Percentiles rank a stretch among this genome's conserved stretches.
Evolutionary conservation across 768 basidiomycete genomes (phyloP).

Genomic region (Pleurotus cornucopiae): DNA sequence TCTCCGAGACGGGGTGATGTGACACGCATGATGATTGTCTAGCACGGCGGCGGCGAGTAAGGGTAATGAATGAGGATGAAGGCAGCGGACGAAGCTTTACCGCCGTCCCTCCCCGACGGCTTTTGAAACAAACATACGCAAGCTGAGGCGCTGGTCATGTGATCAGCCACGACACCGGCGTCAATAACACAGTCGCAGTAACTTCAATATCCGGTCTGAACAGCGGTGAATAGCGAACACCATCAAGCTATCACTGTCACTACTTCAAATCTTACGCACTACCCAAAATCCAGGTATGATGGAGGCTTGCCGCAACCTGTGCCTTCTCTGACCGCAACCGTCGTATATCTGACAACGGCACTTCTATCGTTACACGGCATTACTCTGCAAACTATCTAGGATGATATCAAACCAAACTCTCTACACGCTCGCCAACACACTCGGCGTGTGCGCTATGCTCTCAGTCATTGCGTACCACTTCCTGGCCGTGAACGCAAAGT

Average conservation of each 20-base stretch:
- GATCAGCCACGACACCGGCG: slow-evolving; percentile 1
- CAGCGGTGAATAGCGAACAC: too few relatives aligned
- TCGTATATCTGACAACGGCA: not conserved
- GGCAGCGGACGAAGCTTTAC: not conserved
- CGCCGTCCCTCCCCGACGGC: slow-evolving; percentile 17
- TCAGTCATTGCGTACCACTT: slow-evolving; percentile 89
- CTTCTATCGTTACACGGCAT: too few relatives aligned
- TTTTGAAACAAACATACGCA: slow-evolving; percentile 14
- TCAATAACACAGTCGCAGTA: not conserved
- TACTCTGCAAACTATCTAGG: slow-evolving; percentile 4
- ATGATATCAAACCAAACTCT: slow-evolving; percentile 85
- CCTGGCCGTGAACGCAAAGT: slow-evolving; percentile 73
- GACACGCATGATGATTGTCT: slow-evolving; percentile 51
- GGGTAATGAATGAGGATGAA: not conserved
- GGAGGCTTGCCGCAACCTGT: too few relatives aligned
- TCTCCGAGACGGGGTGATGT: slow-evolving; percentile 58
- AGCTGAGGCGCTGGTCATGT: slow-evolving; percentile 30
- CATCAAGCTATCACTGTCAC: too few relatives aligned
- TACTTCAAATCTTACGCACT: too few relatives aligned
- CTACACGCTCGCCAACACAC: slow-evolving; percentile 75
- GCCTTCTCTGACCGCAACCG: not conserved
- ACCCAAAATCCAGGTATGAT: too few relatives aligned
- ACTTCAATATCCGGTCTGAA: too few relatives aligned
- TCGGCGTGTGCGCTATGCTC: slow-evolving; percentile 83
- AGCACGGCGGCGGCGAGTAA: slow-evolving; percentile 15